Evolutionary conservation across 1,139 yeast genomes (phyloP).

Genomic region (Zygosaccharomyces pseudobailii): DNA sequence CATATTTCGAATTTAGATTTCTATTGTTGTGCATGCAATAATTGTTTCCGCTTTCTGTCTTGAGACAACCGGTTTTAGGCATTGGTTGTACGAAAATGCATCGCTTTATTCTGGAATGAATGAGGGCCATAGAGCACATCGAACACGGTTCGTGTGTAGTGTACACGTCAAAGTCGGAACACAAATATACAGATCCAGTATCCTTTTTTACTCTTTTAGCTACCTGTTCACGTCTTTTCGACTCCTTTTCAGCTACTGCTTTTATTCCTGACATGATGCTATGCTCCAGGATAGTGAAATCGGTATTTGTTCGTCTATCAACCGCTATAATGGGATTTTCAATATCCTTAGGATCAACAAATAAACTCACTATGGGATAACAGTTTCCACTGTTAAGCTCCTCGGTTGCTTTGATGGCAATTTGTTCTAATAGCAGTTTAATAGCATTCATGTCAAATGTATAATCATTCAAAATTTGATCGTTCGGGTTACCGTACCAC

Average conservation of each 20-base stretch:
- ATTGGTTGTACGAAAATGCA: constrained; percentile 55
- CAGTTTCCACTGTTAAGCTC: constrained; percentile 10
- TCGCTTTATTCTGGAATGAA: constrained; percentile 78
- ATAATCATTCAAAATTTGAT: constrained; percentile 58
- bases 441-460: constrained; percentile 46
- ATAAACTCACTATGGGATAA: constrained; percentile 27
- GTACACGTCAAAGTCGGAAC: constrained; percentile 71
- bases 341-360: constrained; percentile 36
- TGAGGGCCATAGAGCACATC: constrained; percentile 95
- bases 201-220: constrained; percentile 21
- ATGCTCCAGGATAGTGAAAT: constrained; percentile 55
- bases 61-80: constrained; percentile 50
- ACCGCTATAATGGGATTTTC: constrained; percentile 35
- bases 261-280: constrained; percentile 70
- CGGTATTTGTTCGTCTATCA: constrained; percentile 37
- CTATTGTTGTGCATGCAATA: constrained; percentile 71
- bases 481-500: constrained; percentile 91
- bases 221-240: constrained; percentile 10
- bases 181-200: constrained; percentile 47
- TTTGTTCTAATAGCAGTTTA: constrained; percentile 36
- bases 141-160: constrained; percentile 95
- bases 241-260: constrained; percentile 44
- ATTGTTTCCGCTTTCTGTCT: constrained; percentile 55
- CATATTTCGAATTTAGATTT: constrained; percentile 74
- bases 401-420: constrained; percentile 32